phyloP scores from a whole-genome alignment of 2,329 filamentous ascomycete genomes.

The Simplicillium aogashimaense region DNA sequence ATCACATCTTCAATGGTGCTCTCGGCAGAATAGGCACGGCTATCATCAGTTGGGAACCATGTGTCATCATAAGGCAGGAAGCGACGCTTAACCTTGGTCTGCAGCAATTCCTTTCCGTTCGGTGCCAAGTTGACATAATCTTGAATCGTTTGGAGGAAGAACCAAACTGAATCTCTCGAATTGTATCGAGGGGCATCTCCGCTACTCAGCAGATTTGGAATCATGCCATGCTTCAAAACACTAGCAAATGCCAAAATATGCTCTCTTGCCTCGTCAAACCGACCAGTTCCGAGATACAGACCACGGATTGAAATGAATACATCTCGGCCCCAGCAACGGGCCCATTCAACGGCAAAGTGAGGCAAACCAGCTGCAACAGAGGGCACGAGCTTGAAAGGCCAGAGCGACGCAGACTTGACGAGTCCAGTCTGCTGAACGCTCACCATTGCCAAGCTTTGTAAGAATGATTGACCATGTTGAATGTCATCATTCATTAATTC shows the following conservation, averaged over 20 bases:
- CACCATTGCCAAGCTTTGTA: constrained; percentile 82
- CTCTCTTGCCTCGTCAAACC: constrained; percentile 80
- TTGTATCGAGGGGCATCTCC: constrained; percentile 88
- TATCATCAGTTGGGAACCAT: constrained; percentile 77
- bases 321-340: constrained; percentile 93
- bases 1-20: constrained; percentile 83
- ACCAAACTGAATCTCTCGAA: constrained; percentile 93
- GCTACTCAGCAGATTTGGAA: constrained; percentile 84
- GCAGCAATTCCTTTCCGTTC: constrained; percentile 61
- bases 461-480: constrained; percentile 73
- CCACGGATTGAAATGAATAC: constrained; percentile 94
- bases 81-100: constrained; percentile 68
- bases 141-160: constrained; percentile 92
- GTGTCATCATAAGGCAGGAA: constrained; percentile 95
- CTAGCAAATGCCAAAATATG: constrained; percentile 93
- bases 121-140: constrained; percentile 81
- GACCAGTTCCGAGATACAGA: constrained; percentile 80
- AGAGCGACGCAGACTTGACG: constrained; percentile 83
- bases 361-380: constrained; percentile 86
- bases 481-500: constrained; percentile 72
- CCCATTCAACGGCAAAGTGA: constrained; percentile 91
- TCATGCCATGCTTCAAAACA: constrained; percentile 96
- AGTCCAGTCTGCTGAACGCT: constrained; percentile 85
- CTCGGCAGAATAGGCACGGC: constrained; percentile 73
- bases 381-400: constrained; percentile 74